phyloP scores from a whole-genome alignment of 768 basidiomycete genomes.

The Porphyrellus cyaneotinctus region DNA sequence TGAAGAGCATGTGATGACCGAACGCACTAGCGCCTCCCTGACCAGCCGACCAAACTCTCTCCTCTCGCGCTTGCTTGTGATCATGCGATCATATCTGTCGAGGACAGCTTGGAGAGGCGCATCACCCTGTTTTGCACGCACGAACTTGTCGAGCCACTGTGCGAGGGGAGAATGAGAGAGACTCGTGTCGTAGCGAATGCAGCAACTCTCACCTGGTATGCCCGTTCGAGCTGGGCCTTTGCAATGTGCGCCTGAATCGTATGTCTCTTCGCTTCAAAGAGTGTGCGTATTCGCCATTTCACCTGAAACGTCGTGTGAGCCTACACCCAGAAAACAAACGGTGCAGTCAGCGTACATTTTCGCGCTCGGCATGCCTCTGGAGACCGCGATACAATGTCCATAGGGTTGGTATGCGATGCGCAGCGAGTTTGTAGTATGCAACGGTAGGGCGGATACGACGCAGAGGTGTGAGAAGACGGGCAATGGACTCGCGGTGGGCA shows the following conservation, averaged over 20 bases:
- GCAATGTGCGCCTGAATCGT: conserved; percentile 53
- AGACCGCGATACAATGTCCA: conserved; percentile 76
- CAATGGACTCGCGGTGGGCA: conserved; percentile 50
- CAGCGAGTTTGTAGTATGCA: conserved; percentile 64
- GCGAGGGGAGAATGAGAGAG: not conserved
- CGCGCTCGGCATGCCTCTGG: conserved; percentile 49
- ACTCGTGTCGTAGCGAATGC: not conserved
- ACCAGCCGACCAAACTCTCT: conserved; percentile 44
- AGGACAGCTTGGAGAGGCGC: conserved; percentile 42
- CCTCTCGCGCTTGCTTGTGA: conserved; percentile 49
- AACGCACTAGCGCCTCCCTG: conserved; percentile 50
- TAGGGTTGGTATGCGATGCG: conserved; percentile 73
- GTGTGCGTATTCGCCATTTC: conserved; percentile 47
- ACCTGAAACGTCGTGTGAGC: conserved; percentile 39
- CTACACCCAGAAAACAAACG: not conserved
- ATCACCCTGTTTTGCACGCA: conserved; percentile 52
- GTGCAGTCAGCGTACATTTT: conserved; percentile 41
- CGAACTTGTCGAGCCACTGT: conserved; percentile 57
- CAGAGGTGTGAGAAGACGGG: conserved; percentile 50
- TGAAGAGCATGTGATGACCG: not conserved
- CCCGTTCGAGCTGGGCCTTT: conserved; percentile 42
- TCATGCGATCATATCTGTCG: conserved; percentile 53
- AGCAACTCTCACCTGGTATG: conserved; percentile 48
- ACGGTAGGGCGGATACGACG: conserved; percentile 56
- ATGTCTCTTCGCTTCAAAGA: conserved; percentile 51